Percentiles rank a stretch among this genome's conserved stretches.
phyloP scores from a whole-genome alignment of 495 filamentous ascomycete species.

The Geoglossum glabrum region DNA sequence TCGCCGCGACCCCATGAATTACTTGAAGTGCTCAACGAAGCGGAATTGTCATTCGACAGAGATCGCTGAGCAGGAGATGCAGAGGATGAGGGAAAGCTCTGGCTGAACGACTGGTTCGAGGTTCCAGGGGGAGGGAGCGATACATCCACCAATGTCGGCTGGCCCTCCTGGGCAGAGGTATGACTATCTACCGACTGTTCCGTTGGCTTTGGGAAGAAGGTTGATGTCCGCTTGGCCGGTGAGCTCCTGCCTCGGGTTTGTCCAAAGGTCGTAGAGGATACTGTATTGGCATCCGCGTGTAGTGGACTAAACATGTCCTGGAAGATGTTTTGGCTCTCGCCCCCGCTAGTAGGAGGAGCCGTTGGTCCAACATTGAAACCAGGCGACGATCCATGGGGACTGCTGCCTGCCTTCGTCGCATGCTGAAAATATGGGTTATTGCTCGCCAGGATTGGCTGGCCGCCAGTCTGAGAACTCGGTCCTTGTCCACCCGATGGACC shows the following conservation, averaged over 20 bases:
- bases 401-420: neutral
- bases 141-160: slow-evolving; percentile 1
- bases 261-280: neutral
- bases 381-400: neutral
- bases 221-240: neutral
- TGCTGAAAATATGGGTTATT: neutral
- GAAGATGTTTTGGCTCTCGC: neutral
- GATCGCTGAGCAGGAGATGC: neutral
- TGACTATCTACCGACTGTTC: neutral
- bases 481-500: neutral
- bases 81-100: neutral
- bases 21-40: neutral
- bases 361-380: neutral
- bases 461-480: neutral
- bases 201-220: neutral
- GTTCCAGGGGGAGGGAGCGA: neutral
- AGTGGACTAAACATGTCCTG: slow-evolving; percentile 1
- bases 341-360: neutral
- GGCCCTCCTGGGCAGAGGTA: neutral
- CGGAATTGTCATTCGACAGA: neutral
- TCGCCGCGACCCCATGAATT: neutral
- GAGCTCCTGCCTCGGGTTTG: neutral
- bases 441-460: neutral
- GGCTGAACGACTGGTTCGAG: neutral
- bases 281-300: neutral